Base-by-base conservation (phyloP, 2,329 filamentous ascomycete species). In the Fusarium sp. region DNA sequence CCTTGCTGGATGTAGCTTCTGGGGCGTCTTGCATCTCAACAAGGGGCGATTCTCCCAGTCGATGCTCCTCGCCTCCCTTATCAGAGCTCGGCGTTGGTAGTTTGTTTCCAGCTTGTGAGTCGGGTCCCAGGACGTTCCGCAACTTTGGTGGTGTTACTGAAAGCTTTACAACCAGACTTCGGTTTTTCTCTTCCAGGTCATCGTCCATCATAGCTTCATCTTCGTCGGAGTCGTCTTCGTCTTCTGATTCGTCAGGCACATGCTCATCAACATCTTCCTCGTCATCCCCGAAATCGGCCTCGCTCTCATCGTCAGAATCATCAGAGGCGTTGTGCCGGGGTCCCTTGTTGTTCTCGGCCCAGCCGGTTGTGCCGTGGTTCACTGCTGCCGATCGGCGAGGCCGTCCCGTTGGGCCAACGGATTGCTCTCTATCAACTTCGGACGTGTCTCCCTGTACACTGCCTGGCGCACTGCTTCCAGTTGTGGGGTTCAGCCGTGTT, bases 101-200 rank as follows among this genome's bases (percentile, higher is more conserved):
- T 62, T 75, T 69, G 59, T 77, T 76, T 38, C 69, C 66, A 14
- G 66, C 76, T 67, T 76, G 75, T 41, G 65, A 60, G 45, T 66
- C 74, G 1, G 79, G 73, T 17, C 69, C 63, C 36, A 84, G 64
- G 9, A 77, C 81, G 24, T 75, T 81, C 61, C 76, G 79, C 63
- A 82, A 83, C 74, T 74, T 84, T 52, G 78, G 85, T 74, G 81
- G 77, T 45, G 85, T 85, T 28, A 91, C 82, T 12, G 87, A 87
- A 20, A 98, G 86, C 80, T 93, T 95, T 64, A 98, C 92, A 57
- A 98, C 88, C 45, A 96, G 87, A 75, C 90, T 94, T 75, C 87
- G 86, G 69, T 81, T 82, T 26, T 84, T 82, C 42, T 86, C 85
- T 3, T 85, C 82, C 48, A 87, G 77, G 54, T 88, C 86, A 28